Base-by-base conservation (phyloP, 2,329 filamentous ascomycete species). In the Myriosclerotinia duriaeana region DNA sequence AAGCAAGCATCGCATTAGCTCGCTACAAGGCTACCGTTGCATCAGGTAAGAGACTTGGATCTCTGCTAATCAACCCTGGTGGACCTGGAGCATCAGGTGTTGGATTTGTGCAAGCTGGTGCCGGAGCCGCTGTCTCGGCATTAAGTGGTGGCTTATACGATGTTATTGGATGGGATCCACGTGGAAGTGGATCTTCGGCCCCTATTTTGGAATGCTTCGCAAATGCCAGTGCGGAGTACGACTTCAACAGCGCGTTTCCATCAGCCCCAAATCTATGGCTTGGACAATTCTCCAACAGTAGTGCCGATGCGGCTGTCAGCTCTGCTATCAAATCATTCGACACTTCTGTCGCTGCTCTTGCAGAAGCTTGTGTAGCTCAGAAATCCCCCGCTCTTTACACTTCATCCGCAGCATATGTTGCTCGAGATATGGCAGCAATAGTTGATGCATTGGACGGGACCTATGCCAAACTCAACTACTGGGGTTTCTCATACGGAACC, bases 401-500 rank as follows among this genome's bases (percentile, higher is more conserved):
- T 5, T 71, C 69, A 15, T 61, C 68, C 14, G 64, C 69, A 7
- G 67, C 66, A 44, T 70, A 70, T 64, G 65, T 70, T 22, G 68
- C 67, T 38, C 53, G 69, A 34, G 69, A 71, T 42, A 71, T 71
- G 69, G 65, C 65, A 38, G 59, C 68, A 9, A 71, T 71, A 42
- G 62, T 71, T 4, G 68, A 60, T 26, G 56, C 56, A 50, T 34
- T 48, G 6, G 56, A 60, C 22, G 56, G 56, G 6, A 9, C 56
- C 20, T 36, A 30, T 17, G 56, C 56, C 65, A 69, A 69, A 61
- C 69, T 84, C 38, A 80, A 81, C 70, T 84, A 82, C 69, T 79
- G 80, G 74, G 81, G 83, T 0, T 78, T 84, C 61, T 83, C 81
- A 3, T 85, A 85, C 66, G 80, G 80, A 5, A 80, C 78, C 0